Conservation (phyloP, 495 filamentous ascomycete species). For the Aspergillus sparsus region DNA sequence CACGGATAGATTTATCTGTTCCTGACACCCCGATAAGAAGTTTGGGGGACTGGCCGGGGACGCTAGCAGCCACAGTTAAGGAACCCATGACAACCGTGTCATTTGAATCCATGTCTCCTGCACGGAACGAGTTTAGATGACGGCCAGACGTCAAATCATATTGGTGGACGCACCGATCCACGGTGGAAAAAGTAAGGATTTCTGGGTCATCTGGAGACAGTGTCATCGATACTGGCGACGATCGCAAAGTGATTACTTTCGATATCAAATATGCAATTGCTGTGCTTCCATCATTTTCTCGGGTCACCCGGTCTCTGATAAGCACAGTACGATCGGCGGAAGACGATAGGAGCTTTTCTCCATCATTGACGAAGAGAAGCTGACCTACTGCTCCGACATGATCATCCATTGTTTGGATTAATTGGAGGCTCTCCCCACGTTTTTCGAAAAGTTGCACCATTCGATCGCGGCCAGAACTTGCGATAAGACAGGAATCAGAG, state of each 20-base stretch:
- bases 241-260: conserved; percentile 75
- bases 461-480: conserved; percentile 82
- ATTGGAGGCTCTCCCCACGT: conserved; percentile 50
- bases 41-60: conserved; percentile 41
- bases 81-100: conserved; percentile 84
- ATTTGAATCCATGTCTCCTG: conserved; percentile 70
- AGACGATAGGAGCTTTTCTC: conserved; percentile 75
- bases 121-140: conserved; percentile 71
- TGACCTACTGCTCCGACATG: conserved; percentile 70
- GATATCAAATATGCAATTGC: conserved; percentile 73
- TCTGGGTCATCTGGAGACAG: conserved; percentile 59
- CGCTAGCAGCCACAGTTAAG: conserved; percentile 56
- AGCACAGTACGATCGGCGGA: conserved; percentile 86
- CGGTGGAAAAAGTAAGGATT: conserved; percentile 71
- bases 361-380: conserved; percentile 62
- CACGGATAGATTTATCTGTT: conserved; percentile 88
- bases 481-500: conserved; percentile 55
- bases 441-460: conserved; percentile 83
- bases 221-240: conserved; percentile 83
- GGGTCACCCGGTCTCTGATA: conserved; percentile 70
- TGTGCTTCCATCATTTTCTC: conserved; percentile 62
- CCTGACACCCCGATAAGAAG: conserved; percentile 82
- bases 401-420: conserved; percentile 77
- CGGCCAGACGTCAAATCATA: conserved; percentile 76
- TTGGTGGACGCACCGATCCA: conserved; percentile 77